Base-by-base conservation (phyloP, 1,284 basidiomycete species). In the Neolentinus lepideus region DNA sequence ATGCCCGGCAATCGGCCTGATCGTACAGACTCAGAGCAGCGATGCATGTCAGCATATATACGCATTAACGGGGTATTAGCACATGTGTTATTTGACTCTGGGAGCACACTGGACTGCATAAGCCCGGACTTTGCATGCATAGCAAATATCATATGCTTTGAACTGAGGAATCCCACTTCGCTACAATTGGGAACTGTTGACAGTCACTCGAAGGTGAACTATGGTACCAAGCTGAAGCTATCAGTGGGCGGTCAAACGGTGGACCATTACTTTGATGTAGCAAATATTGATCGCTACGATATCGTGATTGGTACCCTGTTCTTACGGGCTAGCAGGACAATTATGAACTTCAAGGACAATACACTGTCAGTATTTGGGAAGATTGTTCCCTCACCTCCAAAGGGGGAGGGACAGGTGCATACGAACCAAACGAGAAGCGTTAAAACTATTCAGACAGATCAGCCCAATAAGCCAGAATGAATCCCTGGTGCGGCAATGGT, bases 121-220 rank as follows among this genome's bases (percentile, higher is more conserved):
- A 60, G 57, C 11, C 66, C 64, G 0, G 62, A 64, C 12, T 62
- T 64, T 46, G 59, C 59, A 6, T 25, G 53, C 1, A 54, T 63
- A 1, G 46, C 60, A 0, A 45, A 58, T 1, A 33, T 61, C 0
- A 19, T 54, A 1, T n/a, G 27, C 1, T 57, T 64, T 29, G 59
- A 58, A 16, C 56, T 68, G 0, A 59, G 61, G n/a, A 55, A 65
- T 8, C 65, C 58, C 24, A 57, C 63, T 0, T 45, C 52, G 1
- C 58, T 68, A 0, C 64, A 67, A 50, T 59, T 68, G 0, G 65
- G 64, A 1, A 63, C 61, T 25, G 53, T 58, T 1, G 65, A 65
- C 3, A 67, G 64, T 51, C 53, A 61, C 0, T 62, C 66, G 0
- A 58, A 55, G 22, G 66, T 67, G 25, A 61, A 57, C 21, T 65